These are phyloP conservation scores for Durusdinium trenchii DNA, from an alignment of 73 alveolate genomes.

Conservation along the genomic window DNA sequence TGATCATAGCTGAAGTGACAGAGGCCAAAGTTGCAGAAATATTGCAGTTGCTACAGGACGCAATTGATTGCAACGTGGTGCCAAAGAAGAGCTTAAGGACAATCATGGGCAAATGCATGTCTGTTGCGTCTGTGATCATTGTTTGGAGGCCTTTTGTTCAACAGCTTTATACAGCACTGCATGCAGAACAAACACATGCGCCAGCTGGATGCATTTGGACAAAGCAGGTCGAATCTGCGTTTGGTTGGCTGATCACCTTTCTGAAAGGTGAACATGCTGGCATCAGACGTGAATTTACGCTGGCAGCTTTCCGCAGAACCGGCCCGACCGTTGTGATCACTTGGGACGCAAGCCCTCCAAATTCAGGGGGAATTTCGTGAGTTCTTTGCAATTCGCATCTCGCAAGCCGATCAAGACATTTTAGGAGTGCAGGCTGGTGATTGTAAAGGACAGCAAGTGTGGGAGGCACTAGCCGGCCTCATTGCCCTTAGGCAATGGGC, in stretches of 20 bases:
- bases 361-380: background rate
- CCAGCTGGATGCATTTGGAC: background rate
- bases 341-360: background rate
- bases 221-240: background rate
- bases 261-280: background rate
- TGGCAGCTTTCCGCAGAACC: background rate
- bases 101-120: background rate
- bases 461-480: background rate
- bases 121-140: background rate
- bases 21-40: background rate
- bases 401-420: too few species aligned
- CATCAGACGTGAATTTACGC: background rate
- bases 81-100: background rate
- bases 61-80: background rate
- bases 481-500: background rate
- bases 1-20: background rate
- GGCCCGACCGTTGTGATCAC: background rate
- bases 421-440: background rate
- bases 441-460: too few species aligned
- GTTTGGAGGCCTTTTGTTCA: background rate
- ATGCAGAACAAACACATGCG: background rate
- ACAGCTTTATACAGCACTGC: background rate
- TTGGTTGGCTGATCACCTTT: background rate
- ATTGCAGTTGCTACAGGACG: background rate
- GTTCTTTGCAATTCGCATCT: background rate